Evolutionary conservation across 495 filamentous ascomycete species (phyloP).

Genomic region (Lasiosphaeria miniovina): DNA sequence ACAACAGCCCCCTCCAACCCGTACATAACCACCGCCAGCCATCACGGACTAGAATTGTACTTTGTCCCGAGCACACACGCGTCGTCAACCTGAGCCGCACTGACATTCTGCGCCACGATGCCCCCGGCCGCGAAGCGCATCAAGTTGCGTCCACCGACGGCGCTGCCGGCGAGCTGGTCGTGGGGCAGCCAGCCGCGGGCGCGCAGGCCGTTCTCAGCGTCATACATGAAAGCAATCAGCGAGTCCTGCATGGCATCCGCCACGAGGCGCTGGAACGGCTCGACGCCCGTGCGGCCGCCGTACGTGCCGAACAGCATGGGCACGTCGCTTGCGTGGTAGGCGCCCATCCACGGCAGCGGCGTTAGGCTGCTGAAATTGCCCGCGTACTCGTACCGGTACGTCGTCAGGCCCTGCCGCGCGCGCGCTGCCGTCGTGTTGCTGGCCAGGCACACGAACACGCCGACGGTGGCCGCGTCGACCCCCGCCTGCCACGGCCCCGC

Average conservation of each 20-base stretch:
- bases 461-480: constrained; percentile 32
- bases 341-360: constrained; percentile 43
- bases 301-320: constrained; percentile 48
- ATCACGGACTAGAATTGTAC: constrained; percentile 16
- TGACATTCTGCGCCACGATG: constrained; percentile 13
- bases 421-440: constrained; percentile 32
- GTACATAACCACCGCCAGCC: too few species aligned
- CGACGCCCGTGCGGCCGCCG: constrained; percentile 18
- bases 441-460: constrained; percentile 35
- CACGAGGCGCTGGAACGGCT: constrained; percentile 32
- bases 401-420: constrained; percentile 31
- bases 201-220: constrained; percentile 35
- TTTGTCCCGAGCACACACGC: constrained; percentile 18
- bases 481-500: constrained; percentile 32
- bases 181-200: constrained; percentile 21
- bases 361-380: constrained; percentile 48
- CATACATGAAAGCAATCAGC: constrained; percentile 41
- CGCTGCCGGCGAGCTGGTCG: constrained; percentile 7
- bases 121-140: constrained; percentile 17
- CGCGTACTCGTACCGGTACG: constrained; percentile 50
- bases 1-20: too few species aligned
- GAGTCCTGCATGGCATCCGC: constrained; percentile 44
- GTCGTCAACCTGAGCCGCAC: constrained; percentile 20
- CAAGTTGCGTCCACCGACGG: constrained; percentile 12
- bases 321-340: constrained; percentile 49